Conservation (phyloP, 768 basidiomycete genomes). For the Pleurotus giganteus region DNA sequence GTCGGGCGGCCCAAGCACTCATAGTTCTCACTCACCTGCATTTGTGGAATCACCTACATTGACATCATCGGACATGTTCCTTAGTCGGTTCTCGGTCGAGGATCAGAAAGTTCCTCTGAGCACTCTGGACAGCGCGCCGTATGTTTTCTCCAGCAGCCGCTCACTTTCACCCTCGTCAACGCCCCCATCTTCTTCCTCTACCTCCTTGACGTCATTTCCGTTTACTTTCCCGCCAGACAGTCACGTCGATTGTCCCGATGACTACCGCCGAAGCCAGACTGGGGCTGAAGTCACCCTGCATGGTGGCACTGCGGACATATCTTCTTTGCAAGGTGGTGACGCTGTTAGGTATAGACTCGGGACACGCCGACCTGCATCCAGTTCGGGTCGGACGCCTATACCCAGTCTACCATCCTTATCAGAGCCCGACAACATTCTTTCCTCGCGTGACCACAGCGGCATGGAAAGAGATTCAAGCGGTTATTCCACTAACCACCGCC, state of each 20-base stretch:
- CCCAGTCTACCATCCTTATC: slow-evolving; percentile 47
- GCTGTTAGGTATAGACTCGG: slow-evolving; percentile 60
- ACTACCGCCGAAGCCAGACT: slow-evolving; percentile 56
- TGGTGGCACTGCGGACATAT: slow-evolving; percentile 69
- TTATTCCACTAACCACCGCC: slow-evolving; percentile 36
- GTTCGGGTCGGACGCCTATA: slow-evolving; percentile 46
- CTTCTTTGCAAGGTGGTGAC: slow-evolving; percentile 52
- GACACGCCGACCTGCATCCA: slow-evolving; percentile 44
- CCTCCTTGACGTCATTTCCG: slow-evolving; percentile 65
- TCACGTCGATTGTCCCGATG: slow-evolving; percentile 54
- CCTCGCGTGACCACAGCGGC: slow-evolving; percentile 51
- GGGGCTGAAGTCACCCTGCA: slow-evolving; percentile 67
- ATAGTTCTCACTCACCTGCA: slow-evolving; percentile 46
- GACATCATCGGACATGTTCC: slow-evolving; percentile 46
- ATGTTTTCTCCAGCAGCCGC: slow-evolving; percentile 64
- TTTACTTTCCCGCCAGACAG: slow-evolving; percentile 60
- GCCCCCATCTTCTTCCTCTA: slow-evolving; percentile 57
- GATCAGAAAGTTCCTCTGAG: slow-evolving; percentile 56
- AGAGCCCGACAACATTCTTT: slow-evolving; percentile 49
- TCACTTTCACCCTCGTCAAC: slow-evolving; percentile 73
- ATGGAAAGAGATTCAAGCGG: slow-evolving; percentile 52
- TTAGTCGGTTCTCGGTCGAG: slow-evolving; percentile 44
- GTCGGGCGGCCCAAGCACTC: slow-evolving; percentile 36
- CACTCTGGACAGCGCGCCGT: slow-evolving; percentile 51
- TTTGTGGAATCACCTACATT: slow-evolving; percentile 58